Percentiles rank a stretch among this genome's conserved stretches.
phyloP scores from a whole-genome alignment of 2,329 filamentous ascomycete species.

The Colletotrichum lindemuthianum region DNA sequence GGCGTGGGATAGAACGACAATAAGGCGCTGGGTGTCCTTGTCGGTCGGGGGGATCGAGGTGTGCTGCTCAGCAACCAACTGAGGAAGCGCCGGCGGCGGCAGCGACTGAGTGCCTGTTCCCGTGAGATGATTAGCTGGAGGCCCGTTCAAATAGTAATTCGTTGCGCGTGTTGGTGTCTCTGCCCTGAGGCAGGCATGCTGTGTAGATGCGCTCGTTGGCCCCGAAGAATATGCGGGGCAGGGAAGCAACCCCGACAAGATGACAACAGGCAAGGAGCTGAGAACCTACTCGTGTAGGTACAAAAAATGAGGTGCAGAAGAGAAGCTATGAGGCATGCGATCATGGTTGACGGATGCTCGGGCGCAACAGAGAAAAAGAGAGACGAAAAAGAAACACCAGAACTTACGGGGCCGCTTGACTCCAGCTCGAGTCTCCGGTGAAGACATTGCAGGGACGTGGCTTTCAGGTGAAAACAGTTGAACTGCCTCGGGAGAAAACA shows the following conservation, averaged over 20 bases:
- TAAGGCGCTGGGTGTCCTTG: conserved; percentile 90
- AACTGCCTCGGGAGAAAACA: too few relatives aligned
- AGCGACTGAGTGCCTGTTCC: conserved; percentile 88
- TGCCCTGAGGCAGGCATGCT: too few relatives aligned
- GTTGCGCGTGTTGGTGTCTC: too few relatives aligned
- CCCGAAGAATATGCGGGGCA: too few relatives aligned
- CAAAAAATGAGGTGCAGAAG: too few relatives aligned
- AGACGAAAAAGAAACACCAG: background rate
- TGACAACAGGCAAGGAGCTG: too few relatives aligned
- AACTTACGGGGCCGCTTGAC: conserved; percentile 56
- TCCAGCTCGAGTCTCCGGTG: conserved; percentile 52
- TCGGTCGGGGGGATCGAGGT: conserved; percentile 84
- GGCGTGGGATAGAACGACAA: conserved; percentile 96
- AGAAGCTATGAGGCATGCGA: too few relatives aligned
- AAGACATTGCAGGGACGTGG: conserved; percentile 45
- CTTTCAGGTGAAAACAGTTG: background rate
- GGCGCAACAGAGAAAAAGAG: too few relatives aligned
- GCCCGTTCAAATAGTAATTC: background rate
- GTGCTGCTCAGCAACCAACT: conserved; percentile 93
- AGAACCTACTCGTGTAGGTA: too few relatives aligned
- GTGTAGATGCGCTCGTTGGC: background rate
- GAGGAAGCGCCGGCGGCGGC: conserved; percentile 88
- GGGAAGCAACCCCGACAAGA: too few relatives aligned
- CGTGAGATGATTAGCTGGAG: background rate
- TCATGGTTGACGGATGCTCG: too few relatives aligned